Conservation (phyloP, 2,329 filamentous ascomycete species). For the Fusarium sp. region DNA sequence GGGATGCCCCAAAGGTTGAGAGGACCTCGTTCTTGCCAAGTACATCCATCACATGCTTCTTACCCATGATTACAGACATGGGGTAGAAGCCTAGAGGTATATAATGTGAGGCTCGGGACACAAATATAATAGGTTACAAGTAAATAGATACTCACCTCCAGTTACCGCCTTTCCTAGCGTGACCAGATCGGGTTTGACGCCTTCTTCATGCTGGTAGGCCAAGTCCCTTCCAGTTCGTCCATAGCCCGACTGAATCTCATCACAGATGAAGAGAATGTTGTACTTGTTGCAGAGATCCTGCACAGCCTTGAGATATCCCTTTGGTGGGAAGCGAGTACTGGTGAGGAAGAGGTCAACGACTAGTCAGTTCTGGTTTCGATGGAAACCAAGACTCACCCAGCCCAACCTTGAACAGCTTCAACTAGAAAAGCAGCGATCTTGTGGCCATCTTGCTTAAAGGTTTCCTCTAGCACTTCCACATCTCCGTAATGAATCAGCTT, state of each 20-base stretch:
- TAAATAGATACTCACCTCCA: slow-evolving; percentile 65
- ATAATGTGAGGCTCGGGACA: not conserved
- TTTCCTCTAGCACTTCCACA: not conserved
- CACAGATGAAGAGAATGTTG: slow-evolving; percentile 95
- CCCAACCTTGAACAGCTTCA: slow-evolving; percentile 74
- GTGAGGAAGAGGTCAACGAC: not conserved
- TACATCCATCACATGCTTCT: slow-evolving; percentile 2
- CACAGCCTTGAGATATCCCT: slow-evolving; percentile 76
- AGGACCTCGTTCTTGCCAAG: not conserved
- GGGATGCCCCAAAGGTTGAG: not conserved
- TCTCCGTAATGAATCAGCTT: slow-evolving; percentile 16
- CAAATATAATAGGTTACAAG: too few species aligned
- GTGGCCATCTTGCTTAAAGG: slow-evolving; percentile 6
- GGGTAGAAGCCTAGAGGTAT: slow-evolving; percentile 12
- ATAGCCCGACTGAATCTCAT: slow-evolving; percentile 97
- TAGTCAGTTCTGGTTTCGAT: slow-evolving; percentile 40
- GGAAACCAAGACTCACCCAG: slow-evolving; percentile 86
- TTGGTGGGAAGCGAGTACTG: slow-evolving; percentile 13
- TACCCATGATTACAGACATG: slow-evolving; percentile 12
- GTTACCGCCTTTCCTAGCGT: slow-evolving; percentile 94
- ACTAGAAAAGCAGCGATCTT: slow-evolving; percentile 83
- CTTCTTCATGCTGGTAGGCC: slow-evolving; percentile 83
- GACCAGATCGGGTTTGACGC: slow-evolving; percentile 89
- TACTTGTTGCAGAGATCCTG: slow-evolving; percentile 91
- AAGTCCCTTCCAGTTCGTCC: slow-evolving; percentile 91